Evolutionary conservation across 345 rosid species (phyloP), one percentile per base, ranked within the genome.

Genomic region (Populus deltoides): DNA sequence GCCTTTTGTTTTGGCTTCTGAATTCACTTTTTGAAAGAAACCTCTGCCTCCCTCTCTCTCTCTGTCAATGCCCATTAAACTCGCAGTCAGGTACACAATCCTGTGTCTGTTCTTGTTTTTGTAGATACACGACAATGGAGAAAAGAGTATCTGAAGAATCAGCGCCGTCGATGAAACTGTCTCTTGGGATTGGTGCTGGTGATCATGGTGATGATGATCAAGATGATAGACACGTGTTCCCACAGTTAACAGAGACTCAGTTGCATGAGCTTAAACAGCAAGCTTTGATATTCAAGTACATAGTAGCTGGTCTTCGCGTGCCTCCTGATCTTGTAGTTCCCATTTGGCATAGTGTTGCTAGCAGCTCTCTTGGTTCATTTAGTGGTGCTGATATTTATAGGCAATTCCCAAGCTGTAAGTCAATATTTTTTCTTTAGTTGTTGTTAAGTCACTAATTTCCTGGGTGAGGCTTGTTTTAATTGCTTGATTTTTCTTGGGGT

Each of bases 221-320:
- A 31, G 29, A 33, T 59, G 63, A 29, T 51, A 36, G 70, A 73
- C 80, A 69, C n/a, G 75, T 71, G 59, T 74, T 76, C 77, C 47
- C 74, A 20, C 81, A 47, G 80, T 79, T 90, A 75, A 88, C 88
- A 45, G 71, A 69, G 59, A 83, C 84, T 13, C 92, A 92, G 82
- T 76, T 86, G 77, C 53, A 77, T 39, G 92, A 92, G 86, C 87
- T 89, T 83, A 85, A 83, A 59, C 81, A 77, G 61, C 94, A 89
- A 80, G 74, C 78, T 77, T 63, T 86, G 75, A 86, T 89, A 65
- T 89, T 78, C 79, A 82, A 83, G 70, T 81, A 87, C 80, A 75
- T 89, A 72, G 86, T 73, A 59, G 87, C 87, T 79, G 90, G 90
- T 38, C 78, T 86, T 49, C 88, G 85, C 33, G 90, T 90, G 33